Conservation (phyloP, 805 yeast species). For the Candida patagonica region DNA sequence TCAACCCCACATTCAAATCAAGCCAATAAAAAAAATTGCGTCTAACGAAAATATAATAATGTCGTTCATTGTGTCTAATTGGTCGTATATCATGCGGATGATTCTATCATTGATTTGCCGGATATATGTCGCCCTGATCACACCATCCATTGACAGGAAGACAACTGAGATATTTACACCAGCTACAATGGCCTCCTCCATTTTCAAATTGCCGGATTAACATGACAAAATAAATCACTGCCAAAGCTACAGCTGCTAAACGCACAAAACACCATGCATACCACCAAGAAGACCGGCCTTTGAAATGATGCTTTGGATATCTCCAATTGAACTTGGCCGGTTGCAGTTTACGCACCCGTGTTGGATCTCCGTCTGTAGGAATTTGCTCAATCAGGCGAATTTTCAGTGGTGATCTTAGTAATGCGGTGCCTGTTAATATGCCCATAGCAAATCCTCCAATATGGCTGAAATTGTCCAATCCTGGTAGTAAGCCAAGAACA, state of each 20-base stretch:
- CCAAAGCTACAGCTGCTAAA: slow-evolving; percentile 34
- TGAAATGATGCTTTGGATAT: slow-evolving; percentile 16
- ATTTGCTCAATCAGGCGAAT: slow-evolving; percentile 7
- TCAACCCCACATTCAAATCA: too few relatives aligned
- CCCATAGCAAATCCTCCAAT: slow-evolving; percentile 70
- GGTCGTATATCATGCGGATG: too few relatives aligned
- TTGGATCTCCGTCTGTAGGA: slow-evolving; percentile 1
- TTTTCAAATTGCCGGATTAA: slow-evolving; percentile 41
- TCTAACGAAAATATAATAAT: too few relatives aligned
- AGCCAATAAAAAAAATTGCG: too few relatives aligned
- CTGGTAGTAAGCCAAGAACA: slow-evolving; percentile 60
- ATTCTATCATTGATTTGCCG: too few relatives aligned
- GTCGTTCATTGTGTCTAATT: too few relatives aligned
- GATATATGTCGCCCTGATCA: slow-evolving; percentile 33
- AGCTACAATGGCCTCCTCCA: slow-evolving; percentile 41
- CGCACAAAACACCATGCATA: slow-evolving; percentile 46
- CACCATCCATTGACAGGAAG: slow-evolving; percentile 68
- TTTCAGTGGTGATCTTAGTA: slow-evolving; percentile 45
- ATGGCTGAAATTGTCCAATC: slow-evolving; percentile 66
- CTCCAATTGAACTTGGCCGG: slow-evolving; percentile 18
- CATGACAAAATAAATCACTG: slow-evolving; percentile 41
- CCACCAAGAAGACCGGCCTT: slow-evolving; percentile 28
- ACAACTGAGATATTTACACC: slow-evolving; percentile 71
- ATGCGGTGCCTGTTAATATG: slow-evolving; percentile 36
- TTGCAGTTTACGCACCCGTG: slow-evolving; percentile 11